These are phyloP conservation scores for Coccomyxa sp. DNA, from an alignment of 139 green algal genomes.

Conservation along the genomic window DNA sequence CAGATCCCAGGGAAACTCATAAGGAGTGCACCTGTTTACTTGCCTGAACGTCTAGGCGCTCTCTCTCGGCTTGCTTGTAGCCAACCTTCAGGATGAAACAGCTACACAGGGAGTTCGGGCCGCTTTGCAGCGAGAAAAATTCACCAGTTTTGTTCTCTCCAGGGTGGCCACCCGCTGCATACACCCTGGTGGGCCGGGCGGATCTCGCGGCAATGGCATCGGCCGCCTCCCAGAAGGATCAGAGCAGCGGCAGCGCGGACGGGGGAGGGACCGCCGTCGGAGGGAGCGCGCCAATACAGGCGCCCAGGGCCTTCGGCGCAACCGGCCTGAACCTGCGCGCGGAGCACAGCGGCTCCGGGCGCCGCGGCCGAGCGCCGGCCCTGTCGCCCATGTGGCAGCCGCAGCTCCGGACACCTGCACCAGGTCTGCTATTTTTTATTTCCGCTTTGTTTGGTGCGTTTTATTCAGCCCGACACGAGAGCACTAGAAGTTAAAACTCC, in stretches of 20 bases:
- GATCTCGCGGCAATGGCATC: constrained; percentile 75
- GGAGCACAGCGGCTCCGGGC: neutral
- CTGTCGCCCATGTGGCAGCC: constrained; percentile 15
- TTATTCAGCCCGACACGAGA: too few relatives aligned
- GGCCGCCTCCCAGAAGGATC: neutral
- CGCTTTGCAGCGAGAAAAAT: too few relatives aligned
- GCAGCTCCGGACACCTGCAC: neutral
- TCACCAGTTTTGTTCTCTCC: neutral
- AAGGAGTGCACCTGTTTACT: too few relatives aligned
- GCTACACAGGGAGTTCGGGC: too few relatives aligned
- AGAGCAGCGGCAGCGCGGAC: too few relatives aligned
- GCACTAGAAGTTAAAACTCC: too few relatives aligned
- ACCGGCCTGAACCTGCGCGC: neutral
- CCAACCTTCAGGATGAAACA: too few relatives aligned
- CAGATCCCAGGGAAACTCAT: neutral
- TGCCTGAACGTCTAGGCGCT: too few relatives aligned
- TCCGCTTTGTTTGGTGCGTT: too few relatives aligned
- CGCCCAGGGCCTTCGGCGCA: neutral
- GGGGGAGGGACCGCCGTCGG: neutral
- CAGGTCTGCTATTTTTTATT: neutral
- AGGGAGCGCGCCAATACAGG: neutral
- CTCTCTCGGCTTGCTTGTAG: too few relatives aligned
- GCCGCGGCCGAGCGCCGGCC: neutral
- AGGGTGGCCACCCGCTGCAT: constrained; percentile 76
- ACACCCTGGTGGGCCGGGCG: constrained; percentile 75